phyloP scores from a whole-genome alignment of 176 grass and related monocot species.

The Puya raimondii region DNA sequence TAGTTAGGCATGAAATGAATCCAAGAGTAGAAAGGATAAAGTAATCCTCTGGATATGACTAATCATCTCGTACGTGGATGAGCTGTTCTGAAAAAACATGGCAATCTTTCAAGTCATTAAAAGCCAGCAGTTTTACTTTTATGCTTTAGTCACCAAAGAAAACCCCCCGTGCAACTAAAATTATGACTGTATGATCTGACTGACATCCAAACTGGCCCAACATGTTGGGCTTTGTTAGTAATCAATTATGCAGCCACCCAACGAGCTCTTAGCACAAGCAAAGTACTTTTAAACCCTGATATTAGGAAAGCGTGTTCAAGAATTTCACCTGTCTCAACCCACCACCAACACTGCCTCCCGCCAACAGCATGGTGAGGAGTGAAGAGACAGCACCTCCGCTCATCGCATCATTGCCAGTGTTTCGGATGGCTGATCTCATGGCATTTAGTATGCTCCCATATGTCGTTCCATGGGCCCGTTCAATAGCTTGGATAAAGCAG shows the following conservation, averaged over 20 bases:
- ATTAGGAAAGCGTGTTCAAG: slow-evolving; percentile 1
- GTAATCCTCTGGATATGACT: background rate
- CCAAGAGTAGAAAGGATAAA: background rate
- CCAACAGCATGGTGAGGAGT: slow-evolving; percentile 70
- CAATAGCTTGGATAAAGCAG: slow-evolving; percentile 98
- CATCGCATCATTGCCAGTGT: slow-evolving; percentile 34
- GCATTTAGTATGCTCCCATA: slow-evolving; percentile 87
- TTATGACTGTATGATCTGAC: background rate
- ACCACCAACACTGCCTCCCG: slow-evolving; percentile 52
- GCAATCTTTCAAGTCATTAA: background rate
- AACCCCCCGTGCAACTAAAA: background rate
- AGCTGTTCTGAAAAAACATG: background rate
- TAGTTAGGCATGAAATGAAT: background rate
- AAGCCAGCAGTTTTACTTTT: background rate
- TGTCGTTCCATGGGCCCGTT: slow-evolving; percentile 52
- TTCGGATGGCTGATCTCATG: slow-evolving; percentile 73
- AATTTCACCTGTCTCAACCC: slow-evolving; percentile 71
- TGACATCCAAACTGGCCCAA: no score
- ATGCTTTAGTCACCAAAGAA: background rate
- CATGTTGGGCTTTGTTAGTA: no score
- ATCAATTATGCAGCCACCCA: no score
- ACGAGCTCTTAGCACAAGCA: background rate
- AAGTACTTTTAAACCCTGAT: background rate
- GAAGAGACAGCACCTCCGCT: slow-evolving; percentile 52
- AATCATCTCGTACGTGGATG: background rate